Conservation (phyloP, 2,329 filamentous ascomycete species). For the Triangularia setosa region DNA sequence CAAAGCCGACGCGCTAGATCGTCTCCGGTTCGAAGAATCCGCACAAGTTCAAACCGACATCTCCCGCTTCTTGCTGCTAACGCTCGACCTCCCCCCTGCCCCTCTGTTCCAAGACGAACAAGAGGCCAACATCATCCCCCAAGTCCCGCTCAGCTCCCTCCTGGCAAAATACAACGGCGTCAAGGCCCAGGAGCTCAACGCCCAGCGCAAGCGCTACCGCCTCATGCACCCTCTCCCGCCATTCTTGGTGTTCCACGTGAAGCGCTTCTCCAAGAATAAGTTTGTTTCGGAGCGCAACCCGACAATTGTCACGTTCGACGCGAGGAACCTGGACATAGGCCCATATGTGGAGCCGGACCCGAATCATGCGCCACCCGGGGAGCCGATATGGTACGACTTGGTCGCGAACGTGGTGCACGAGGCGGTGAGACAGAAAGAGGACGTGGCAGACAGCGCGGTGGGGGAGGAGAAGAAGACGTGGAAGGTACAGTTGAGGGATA, state of each 20-base stretch:
- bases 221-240: conserved; percentile 87
- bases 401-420: conserved; percentile 92
- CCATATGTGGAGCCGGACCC: conserved; percentile 91
- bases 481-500: conserved; percentile 86
- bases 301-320: conserved; percentile 95
- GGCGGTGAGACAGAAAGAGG: conserved; percentile 71
- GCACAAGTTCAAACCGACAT: conserved; percentile 73
- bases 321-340: conserved; percentile 74
- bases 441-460: conserved; percentile 71
- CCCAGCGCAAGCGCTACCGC: conserved; percentile 83
- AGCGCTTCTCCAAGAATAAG: conserved; percentile 94
- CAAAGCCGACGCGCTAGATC: conserved; percentile 80
- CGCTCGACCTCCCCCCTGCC: conserved; percentile 84
- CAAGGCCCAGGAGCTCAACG: conserved; percentile 80
- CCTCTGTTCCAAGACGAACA: conserved; percentile 95
- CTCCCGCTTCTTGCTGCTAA: conserved; percentile 84
- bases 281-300: conserved; percentile 95
- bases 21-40: conserved; percentile 88
- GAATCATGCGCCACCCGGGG: conserved; percentile 61
- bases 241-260: conserved; percentile 90
- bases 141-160: conserved; percentile 77
- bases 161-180: conserved; percentile 91
- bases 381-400: conserved; percentile 91
- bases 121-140: conserved; percentile 93
- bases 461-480: conserved; percentile 85